Evolutionary conservation across 2,329 filamentous ascomycete species (phyloP).

Genomic region (Epicoccum nigrum): DNA sequence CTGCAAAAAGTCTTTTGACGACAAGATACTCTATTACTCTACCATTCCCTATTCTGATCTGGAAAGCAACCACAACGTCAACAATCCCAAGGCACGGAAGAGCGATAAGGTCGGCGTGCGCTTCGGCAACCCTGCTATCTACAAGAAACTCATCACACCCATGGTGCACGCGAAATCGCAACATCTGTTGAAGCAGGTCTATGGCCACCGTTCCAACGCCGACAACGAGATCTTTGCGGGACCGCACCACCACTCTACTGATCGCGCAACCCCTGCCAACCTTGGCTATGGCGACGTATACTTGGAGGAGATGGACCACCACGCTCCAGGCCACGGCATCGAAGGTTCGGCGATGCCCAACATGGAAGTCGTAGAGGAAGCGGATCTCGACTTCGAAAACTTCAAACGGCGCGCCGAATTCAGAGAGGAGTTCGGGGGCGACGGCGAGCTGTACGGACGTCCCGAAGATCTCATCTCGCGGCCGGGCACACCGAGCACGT

Average conservation of each 20-base stretch:
- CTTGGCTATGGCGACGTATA: constrained; percentile 81
- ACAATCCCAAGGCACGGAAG: constrained; percentile 38
- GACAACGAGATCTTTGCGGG: constrained; percentile 43
- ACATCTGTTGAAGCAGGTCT: constrained; percentile 81
- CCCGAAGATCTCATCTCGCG: constrained; percentile 61
- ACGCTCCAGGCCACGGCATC: constrained; percentile 57
- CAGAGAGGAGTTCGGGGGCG: constrained; percentile 79
- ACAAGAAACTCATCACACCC: constrained; percentile 66
- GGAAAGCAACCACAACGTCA: constrained; percentile 54
- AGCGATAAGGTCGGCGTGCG: constrained; percentile 71
- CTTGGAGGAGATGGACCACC: constrained; percentile 73
- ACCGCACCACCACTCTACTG: constrained; percentile 33
- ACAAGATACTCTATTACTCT: constrained; percentile 79
- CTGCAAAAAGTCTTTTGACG: constrained; percentile 76
- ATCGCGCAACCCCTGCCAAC: constrained; percentile 54
- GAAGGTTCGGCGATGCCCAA: constrained; percentile 51
- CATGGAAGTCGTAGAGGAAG: constrained; percentile 88
- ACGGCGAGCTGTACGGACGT: constrained; percentile 63
- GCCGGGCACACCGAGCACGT: constrained; percentile 39
- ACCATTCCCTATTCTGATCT: constrained; percentile 60
- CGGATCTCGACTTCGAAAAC: constrained; percentile 84
- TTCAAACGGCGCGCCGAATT: constrained; percentile 92
- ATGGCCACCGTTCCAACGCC: constrained; percentile 75
- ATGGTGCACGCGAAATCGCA: constrained; percentile 94
- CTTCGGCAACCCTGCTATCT: constrained; percentile 90